Evolutionary conservation across 768 basidiomycete species (phyloP), one percentile per base, ranked within the genome.

Genomic region (Podaxis mareebaensis): DNA sequence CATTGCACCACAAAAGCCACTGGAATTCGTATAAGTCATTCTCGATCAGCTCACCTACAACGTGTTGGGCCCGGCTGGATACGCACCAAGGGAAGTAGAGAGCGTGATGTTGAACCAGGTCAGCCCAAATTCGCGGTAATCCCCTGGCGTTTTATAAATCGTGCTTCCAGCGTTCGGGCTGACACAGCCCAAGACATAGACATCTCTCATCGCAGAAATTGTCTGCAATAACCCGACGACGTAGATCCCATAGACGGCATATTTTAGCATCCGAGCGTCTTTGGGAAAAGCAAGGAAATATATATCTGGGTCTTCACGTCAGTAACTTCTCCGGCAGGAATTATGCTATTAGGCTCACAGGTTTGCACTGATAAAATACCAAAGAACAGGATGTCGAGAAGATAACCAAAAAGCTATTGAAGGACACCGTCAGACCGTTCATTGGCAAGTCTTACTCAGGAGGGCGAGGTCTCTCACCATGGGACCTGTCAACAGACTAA

Each of bases 41-140:
- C 7, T n/a, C 15, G 8, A 20, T 1, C 44, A 4, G 33, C 33
- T 33, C 7, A 33, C 33, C 33, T 33, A 33, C 33, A 33, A 33
- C 8, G 33, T 33, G 33, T 33, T 10, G 33, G 33, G 33, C 33
- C 8, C 2, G 10, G 33, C 1, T 10, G 33, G 22, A 24, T 20
- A 38, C 58, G 17, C n/a, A 59, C 58, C 46, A 22, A 59, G 30
- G 3, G 48, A 20, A 12, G 44, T 59, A 36, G 58, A 49, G 15
- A 48, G 20, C 2, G 46, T 30, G 12, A 59, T 36, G 36, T 59
- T 59, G 46, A 59, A 51, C 58, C 58, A 59, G 33, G 44, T 59
- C 12, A 36, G 17, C 30, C 46, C n/a, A 39, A 59, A 48, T 10
- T 46, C 44, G n/a, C 44, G 44, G 15, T n/a, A 46, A 46, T 59